A percentile compares a stretch with the other conserved stretches of the same genome.
phyloP scores from a whole-genome alignment of 768 basidiomycete species.

The Leccinum subgranulosum region DNA sequence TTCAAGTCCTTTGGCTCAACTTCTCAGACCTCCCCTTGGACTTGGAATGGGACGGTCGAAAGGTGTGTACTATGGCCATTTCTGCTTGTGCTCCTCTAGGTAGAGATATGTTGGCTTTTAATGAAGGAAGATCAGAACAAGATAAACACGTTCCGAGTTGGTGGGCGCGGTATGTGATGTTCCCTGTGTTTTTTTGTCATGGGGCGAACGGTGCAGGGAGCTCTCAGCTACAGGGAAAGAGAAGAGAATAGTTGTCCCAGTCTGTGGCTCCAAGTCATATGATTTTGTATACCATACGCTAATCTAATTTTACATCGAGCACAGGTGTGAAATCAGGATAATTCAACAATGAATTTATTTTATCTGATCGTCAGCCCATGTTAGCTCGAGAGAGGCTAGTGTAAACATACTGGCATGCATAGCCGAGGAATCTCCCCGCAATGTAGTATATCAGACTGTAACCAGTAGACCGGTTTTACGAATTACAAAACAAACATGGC shows the following conservation, averaged over 20 bases:
- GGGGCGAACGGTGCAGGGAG: constrained; percentile 44
- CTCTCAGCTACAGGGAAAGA: constrained; percentile 41
- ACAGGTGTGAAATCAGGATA: background rate
- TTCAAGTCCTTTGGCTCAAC: constrained; percentile 52
- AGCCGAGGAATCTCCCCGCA: background rate
- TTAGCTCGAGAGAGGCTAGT: background rate
- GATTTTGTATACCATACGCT: background rate
- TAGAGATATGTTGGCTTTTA: constrained; percentile 72
- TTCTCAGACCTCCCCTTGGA: constrained; percentile 32
- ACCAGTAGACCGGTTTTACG: background rate
- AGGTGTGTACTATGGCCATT: constrained; percentile 73
- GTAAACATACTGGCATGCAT: no score
- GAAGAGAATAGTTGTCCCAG: constrained; percentile 39
- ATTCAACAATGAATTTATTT: background rate
- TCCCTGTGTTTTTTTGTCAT: constrained; percentile 67
- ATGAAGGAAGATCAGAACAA: constrained; percentile 83
- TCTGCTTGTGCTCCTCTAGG: constrained; percentile 69
- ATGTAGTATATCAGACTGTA: background rate
- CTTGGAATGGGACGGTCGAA: constrained; percentile 55
- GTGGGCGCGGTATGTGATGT: constrained; percentile 78
- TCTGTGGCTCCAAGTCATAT: no score
- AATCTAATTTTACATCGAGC: background rate
- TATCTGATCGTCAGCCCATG: background rate
- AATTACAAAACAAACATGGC: background rate
- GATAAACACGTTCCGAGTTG: constrained; percentile 70